These are phyloP conservation scores for Aplosporella prunicola DNA, from an alignment of 2,329 filamentous ascomycete species.

Conservation along the genomic window DNA sequence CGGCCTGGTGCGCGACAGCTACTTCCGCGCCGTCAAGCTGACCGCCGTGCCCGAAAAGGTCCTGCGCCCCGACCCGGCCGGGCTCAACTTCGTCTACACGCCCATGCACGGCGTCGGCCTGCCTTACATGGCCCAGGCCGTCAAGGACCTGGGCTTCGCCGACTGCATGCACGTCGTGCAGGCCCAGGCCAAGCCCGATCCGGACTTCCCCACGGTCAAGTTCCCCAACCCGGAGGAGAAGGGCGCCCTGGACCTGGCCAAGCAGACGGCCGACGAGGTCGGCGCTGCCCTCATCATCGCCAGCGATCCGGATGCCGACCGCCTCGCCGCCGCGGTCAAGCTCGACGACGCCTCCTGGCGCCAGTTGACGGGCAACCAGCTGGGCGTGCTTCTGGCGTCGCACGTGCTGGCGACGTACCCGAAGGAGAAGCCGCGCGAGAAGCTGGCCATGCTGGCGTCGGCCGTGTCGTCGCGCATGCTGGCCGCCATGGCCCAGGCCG, in stretches of 20 bases:
- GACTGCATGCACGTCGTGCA: conserved; percentile 40
- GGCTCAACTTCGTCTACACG: conserved; percentile 43
- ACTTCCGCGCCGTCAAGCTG: conserved; percentile 34
- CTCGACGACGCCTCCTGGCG: conserved; percentile 48
- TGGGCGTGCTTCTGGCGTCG: conserved; percentile 51
- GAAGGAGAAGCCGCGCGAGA: conserved; percentile 24
- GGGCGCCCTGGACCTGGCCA: conserved; percentile 51
- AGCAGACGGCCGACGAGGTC: conserved; percentile 41
- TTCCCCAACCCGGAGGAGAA: conserved; percentile 59
- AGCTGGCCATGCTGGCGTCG: conserved; percentile 50
- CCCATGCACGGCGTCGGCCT: conserved; percentile 49
- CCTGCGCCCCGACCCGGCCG: conserved; percentile 16
- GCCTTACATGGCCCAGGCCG: conserved; percentile 35
- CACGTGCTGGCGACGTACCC: conserved; percentile 44
- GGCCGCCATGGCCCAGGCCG: conserved; percentile 43
- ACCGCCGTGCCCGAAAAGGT: conserved; percentile 26
- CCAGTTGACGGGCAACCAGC: conserved; percentile 55
- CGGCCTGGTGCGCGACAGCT: conserved; percentile 33
- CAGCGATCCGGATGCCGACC: conserved; percentile 57
- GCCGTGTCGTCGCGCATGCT: conserved; percentile 58
- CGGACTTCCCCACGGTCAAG: conserved; percentile 53
- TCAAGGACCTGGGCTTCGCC: conserved; percentile 29
- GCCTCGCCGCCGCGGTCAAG: conserved; percentile 52
- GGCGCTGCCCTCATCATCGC: conserved; percentile 47
- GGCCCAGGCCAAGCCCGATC: conserved; percentile 48